phyloP scores from a whole-genome alignment of 1,284 basidiomycete species.

The Rhodotorula sp. region DNA sequence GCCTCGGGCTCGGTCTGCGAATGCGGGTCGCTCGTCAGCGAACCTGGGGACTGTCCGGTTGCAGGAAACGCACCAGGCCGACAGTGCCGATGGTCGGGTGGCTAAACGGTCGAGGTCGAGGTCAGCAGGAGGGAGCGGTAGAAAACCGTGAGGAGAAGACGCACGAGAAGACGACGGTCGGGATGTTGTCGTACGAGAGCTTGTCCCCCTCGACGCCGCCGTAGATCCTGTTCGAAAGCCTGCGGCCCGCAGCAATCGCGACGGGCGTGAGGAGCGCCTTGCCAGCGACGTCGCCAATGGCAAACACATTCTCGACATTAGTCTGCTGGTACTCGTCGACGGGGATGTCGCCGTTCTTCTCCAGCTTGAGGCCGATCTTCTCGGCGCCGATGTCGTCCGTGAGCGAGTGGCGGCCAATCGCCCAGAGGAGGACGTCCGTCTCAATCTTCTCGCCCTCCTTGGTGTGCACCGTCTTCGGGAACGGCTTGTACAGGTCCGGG shows the following conservation, averaged over 20 bases:
- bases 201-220: slow-evolving; percentile 76
- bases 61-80: slow-evolving; percentile 60
- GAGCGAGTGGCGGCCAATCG: slow-evolving; percentile 83
- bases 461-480: slow-evolving; percentile 62
- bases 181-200: slow-evolving; percentile 79
- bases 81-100: slow-evolving; percentile 92
- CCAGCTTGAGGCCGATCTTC: slow-evolving; percentile 72
- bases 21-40: too few species aligned
- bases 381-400: slow-evolving; percentile 79
- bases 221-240: slow-evolving; percentile 85
- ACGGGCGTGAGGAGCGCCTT: slow-evolving; percentile 95
- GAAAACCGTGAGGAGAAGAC: slow-evolving; percentile 49
- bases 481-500: slow-evolving; percentile 41
- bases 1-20: slow-evolving; percentile 78
- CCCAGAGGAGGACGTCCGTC: slow-evolving; percentile 89
- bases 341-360: slow-evolving; percentile 75
- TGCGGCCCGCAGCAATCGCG: slow-evolving; percentile 91
- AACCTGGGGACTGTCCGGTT: too few species aligned
- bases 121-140: neutral
- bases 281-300: slow-evolving; percentile 90
- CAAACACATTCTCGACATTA: slow-evolving; percentile 68
- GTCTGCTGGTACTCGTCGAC: slow-evolving; percentile 93
- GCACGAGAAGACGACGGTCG: slow-evolving; percentile 87
- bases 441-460: slow-evolving; percentile 73
- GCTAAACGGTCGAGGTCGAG: slow-evolving; percentile 52